A percentile compares a stretch with the other conserved stretches of the same genome.
Conservation (phyloP, 345 rosid genomes). For the Boechera retrofracta region DNA sequence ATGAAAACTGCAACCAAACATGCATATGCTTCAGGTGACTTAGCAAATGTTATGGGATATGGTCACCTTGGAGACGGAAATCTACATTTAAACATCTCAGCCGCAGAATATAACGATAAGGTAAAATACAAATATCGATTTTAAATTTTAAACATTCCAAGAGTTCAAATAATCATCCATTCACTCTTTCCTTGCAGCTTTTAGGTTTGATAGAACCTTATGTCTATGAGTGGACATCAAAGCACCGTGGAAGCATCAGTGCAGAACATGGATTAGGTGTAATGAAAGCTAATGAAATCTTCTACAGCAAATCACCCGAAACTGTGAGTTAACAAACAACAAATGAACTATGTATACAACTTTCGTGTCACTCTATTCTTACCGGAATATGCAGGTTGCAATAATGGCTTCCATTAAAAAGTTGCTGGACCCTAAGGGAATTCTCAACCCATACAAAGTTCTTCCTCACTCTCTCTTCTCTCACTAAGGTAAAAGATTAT, state of each 20-base stretch:
- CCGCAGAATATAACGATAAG: slow-evolving; percentile 63
- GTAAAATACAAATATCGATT: slow-evolving; percentile 45
- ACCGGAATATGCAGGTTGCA: slow-evolving; percentile 54
- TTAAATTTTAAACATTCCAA: slow-evolving; percentile 9
- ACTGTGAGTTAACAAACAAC: slow-evolving; percentile 54
- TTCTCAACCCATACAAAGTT: slow-evolving; percentile 91
- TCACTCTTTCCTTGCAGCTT: slow-evolving; percentile 54
- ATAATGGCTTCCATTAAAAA: slow-evolving; percentile 81
- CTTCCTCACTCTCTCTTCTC: slow-evolving; percentile 57
- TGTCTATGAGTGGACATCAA: slow-evolving; percentile 94
- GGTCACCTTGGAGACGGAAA: slow-evolving; percentile 98
- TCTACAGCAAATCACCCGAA: slow-evolving; percentile 82
- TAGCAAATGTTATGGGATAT: slow-evolving; percentile 76
- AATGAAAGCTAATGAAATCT: slow-evolving; percentile 87
- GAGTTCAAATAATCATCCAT: slow-evolving; percentile 9
- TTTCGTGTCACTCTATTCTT: slow-evolving; percentile 13
- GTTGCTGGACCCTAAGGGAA: slow-evolving; percentile 79
- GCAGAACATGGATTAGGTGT: slow-evolving; percentile 97
- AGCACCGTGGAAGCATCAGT: slow-evolving; percentile 89
- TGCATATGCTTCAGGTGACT: slow-evolving; percentile 57
- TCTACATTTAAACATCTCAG: slow-evolving; percentile 89
- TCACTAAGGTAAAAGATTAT: slow-evolving; percentile 37
- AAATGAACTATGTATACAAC: neutral
- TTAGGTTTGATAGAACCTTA: slow-evolving; percentile 81
- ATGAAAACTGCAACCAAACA: slow-evolving; percentile 10